phyloP scores from a whole-genome alignment of 2,329 filamentous ascomycete species.

The Setomelanomma holmii region DNA sequence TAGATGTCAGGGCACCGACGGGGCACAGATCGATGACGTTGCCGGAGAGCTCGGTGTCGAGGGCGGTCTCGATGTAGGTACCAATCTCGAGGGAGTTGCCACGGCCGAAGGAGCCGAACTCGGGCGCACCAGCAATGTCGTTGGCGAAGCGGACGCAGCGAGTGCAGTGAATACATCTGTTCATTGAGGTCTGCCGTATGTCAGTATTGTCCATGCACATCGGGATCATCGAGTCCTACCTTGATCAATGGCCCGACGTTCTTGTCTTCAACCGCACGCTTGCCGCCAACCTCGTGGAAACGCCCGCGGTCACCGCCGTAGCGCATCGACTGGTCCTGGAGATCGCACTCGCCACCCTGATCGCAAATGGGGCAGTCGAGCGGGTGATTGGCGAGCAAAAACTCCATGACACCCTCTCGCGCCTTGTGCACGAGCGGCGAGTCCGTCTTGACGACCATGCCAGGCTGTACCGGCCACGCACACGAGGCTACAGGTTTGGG shows the following conservation, averaged over 20 bases:
- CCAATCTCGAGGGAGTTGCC: conserved; percentile 98
- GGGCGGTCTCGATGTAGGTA: conserved; percentile 92
- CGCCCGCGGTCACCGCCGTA: conserved; percentile 95
- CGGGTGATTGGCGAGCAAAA: conserved; percentile 93
- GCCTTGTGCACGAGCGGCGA: conserved; percentile 97
- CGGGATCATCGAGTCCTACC: conserved; percentile 40
- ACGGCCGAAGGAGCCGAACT: conserved; percentile 91
- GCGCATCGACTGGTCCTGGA: conserved; percentile 99
- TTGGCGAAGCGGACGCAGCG: conserved; percentile 97
- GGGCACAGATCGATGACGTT: conserved; percentile 99
- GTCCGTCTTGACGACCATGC: conserved; percentile 99
- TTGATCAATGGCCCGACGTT: conserved; percentile 98
- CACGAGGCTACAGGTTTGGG: conserved; percentile 98
- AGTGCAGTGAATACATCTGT: conserved; percentile 99
- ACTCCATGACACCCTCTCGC: conserved; percentile 98
- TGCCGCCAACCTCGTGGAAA: conserved; percentile 94
- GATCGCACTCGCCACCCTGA: conserved; percentile 97
- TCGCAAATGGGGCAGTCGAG: conserved; percentile 98
- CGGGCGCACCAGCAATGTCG: conserved; percentile 93
- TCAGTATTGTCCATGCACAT: conserved; percentile 32
- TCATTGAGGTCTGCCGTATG: conserved; percentile 82
- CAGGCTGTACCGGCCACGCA: conserved; percentile 97
- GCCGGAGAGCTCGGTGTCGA: conserved; percentile 93
- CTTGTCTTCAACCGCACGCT: conserved; percentile 98
- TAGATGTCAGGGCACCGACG: conserved; percentile 93